Percentiles rank a stretch among this genome's conserved stretches.
Conservation (phyloP, 1,284 basidiomycete genomes). For the Leccinum fallax region DNA sequence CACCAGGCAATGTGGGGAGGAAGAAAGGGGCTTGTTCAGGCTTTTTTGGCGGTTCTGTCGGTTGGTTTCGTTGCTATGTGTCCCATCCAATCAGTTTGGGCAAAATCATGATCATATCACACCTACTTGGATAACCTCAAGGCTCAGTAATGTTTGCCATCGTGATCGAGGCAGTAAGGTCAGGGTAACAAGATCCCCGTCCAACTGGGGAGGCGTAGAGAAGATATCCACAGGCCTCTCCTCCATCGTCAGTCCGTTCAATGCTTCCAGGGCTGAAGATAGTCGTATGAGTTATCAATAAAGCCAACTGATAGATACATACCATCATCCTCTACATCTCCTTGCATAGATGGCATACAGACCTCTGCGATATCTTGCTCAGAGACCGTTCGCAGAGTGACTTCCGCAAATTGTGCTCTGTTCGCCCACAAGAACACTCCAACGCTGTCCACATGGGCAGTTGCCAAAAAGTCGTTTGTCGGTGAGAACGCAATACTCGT, state of each 20-base stretch:
- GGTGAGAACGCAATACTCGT: constrained; percentile 94
- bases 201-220: constrained; percentile 83
- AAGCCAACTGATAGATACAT: constrained; percentile 2
- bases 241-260: constrained; percentile 58
- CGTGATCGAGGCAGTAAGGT: constrained; percentile 90
- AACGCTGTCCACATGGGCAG: constrained; percentile 91
- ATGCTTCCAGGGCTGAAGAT: constrained; percentile 62
- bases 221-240: constrained; percentile 70
- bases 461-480: constrained; percentile 94
- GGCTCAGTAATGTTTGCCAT: constrained; percentile 96
- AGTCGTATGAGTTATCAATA: constrained; percentile 11
- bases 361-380: constrained; percentile 77
- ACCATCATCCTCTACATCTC: constrained; percentile 78
- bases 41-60: constrained; percentile 92
- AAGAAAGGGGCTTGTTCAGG: constrained; percentile 98
- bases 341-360: constrained; percentile 83
- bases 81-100: constrained; percentile 1
- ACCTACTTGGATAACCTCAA: constrained; percentile 89
- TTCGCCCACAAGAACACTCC: constrained; percentile 98
- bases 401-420: constrained; percentile 88
- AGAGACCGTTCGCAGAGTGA: constrained; percentile 79
- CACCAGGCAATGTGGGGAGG: constrained; percentile 85
- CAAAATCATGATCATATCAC: constrained; percentile 2
- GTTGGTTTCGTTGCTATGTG: constrained; percentile 88
- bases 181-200: constrained; percentile 87